Evolutionary conservation across 2,329 filamentous ascomycete genomes (phyloP).

Genomic region (Sclerotinia spermophila): DNA sequence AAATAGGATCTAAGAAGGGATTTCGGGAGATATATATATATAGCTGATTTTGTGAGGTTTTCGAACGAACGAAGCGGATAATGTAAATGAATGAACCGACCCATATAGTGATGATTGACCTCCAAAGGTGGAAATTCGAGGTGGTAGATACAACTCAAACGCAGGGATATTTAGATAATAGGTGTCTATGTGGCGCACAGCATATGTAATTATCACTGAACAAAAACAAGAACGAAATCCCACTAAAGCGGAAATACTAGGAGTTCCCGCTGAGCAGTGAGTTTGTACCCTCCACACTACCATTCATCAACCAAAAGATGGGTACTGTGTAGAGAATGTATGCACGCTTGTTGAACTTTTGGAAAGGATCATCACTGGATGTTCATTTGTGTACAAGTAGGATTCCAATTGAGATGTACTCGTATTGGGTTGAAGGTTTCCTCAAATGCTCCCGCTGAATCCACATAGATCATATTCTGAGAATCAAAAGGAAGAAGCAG

Average conservation of each 20-base stretch:
- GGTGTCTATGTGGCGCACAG: background rate
- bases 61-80: background rate
- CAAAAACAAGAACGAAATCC: background rate
- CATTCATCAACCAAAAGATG: background rate
- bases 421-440: background rate
- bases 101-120: background rate
- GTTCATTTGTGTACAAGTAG: background rate
- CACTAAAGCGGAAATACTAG: background rate
- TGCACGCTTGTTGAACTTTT: background rate
- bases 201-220: background rate
- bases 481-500: background rate
- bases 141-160: background rate
- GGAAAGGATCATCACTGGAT: constrained; percentile 14
- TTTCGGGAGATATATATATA: too few species aligned
- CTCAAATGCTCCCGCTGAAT: background rate
- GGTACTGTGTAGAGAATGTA: background rate
- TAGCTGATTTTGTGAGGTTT: background rate
- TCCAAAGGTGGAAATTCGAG: background rate
- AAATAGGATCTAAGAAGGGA: background rate
- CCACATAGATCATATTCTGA: background rate
- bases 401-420: background rate
- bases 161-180: background rate
- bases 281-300: background rate
- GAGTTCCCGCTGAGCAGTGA: background rate
- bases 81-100: background rate